Evolutionary conservation across 139 green algal species (phyloP).

Genomic region (Closterium sp.): DNA sequence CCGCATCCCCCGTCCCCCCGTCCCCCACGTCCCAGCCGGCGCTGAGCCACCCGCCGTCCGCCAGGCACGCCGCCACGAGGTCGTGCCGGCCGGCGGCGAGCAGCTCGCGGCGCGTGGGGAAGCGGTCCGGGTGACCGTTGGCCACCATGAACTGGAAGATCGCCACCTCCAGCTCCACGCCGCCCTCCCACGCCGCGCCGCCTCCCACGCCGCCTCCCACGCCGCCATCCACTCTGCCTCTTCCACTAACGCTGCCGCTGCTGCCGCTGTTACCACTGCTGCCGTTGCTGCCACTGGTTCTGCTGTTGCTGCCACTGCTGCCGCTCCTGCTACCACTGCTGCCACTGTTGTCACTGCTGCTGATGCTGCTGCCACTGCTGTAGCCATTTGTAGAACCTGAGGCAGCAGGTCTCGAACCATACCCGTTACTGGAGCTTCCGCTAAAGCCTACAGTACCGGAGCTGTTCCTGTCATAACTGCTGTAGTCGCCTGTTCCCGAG

Average conservation of each 20-base stretch:
- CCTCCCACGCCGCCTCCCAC: neutral
- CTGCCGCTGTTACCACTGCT: neutral
- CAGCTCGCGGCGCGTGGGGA: slow-evolving; percentile 21
- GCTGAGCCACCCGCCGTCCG: slow-evolving; percentile 17
- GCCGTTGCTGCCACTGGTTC: no score
- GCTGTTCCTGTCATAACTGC: neutral
- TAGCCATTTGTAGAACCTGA: neutral
- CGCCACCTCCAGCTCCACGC: slow-evolving; percentile 34
- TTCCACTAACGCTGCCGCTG: neutral
- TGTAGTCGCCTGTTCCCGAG: neutral
- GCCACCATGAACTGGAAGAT: slow-evolving; percentile 34
- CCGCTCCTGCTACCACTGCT: neutral
- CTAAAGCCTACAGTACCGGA: neutral
- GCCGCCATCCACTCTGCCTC: neutral
- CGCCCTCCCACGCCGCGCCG: no score
- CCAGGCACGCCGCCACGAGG: slow-evolving; percentile 20
- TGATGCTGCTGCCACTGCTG: neutral
- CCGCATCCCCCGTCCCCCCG: neutral
- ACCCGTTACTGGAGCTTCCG: neutral
- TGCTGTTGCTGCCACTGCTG: neutral
- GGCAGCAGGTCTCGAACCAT: neutral
- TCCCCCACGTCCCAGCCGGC: slow-evolving; percentile 17
- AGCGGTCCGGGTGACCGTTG: slow-evolving; percentile 2
- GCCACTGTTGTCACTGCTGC: neutral
- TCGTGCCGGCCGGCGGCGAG: slow-evolving; percentile 9